Base-by-base conservation (phyloP, 768 basidiomycete species). In the Podaxis sp. region DNA sequence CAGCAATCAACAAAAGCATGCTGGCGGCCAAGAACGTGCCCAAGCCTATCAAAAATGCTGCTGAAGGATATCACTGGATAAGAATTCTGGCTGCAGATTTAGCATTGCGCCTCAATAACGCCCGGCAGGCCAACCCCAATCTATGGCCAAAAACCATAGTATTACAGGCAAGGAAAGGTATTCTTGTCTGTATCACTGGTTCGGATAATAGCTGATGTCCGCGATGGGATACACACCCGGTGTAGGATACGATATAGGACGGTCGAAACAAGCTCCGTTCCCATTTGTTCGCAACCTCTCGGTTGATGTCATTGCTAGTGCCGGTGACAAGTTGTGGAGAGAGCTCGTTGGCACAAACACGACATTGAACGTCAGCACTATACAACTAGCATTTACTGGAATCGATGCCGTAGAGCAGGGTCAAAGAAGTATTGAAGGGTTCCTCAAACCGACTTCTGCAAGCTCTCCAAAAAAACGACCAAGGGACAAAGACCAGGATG, bases 141-240 rank as follows among this genome's bases (percentile, higher is more conserved):
- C 68, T 93, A 7, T 96, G 96, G 97, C 97, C 97, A 0, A 98
- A 93, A 74, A 91, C 91, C 0, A 79, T 99, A 50, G 93, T 90
- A 17, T 75, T 99, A 36, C 86, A 89, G 66, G 82, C 86, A 29
- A 80, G 91, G 29, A 87, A 89, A 79, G 89, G 94, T 84, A 59
- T 37, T 33, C 49, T n/a, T 43, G 9, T 54, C 15, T 40, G 13
- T 43, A 9, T 41, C 46, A 17, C n/a, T 33, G 8, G 25, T 22
- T 50, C 12, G 50, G 17, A 27, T 24, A 7, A 17, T 38, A 59
- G 25, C 27, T 25, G 36, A 55, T 66, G 33, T 56, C 65, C 24
- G 57, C 7, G 50, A 54, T 63, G 29, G 50, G 59, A 7, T 54
- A 33, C 27, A 53, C 55, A 22, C 27, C 9, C 36, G 13, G 8